These are phyloP conservation scores for Acidomyces sp. DNA, from an alignment of 495 filamentous ascomycete genomes.

Conservation along the genomic window DNA sequence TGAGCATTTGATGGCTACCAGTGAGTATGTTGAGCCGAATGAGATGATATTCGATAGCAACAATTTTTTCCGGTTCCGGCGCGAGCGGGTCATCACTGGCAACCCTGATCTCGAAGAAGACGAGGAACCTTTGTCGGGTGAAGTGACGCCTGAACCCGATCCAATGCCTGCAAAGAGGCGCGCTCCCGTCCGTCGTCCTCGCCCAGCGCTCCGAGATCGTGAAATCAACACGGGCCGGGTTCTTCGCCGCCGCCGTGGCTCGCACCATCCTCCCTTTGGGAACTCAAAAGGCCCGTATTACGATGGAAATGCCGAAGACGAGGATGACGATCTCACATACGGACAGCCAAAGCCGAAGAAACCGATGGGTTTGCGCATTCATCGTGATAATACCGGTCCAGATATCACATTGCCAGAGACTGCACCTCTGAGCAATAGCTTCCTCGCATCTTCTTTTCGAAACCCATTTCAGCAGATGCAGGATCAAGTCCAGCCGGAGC, in stretches of 20 bases:
- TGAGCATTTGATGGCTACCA: slow-evolving; percentile 55
- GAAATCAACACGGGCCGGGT: slow-evolving; percentile 11
- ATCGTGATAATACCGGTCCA: slow-evolving; percentile 18
- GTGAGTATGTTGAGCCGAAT: slow-evolving; percentile 49
- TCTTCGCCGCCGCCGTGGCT: slow-evolving; percentile 1
- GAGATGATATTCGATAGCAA: slow-evolving; percentile 53
- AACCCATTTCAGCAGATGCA: slow-evolving; percentile 7
- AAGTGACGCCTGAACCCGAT: slow-evolving; percentile 10
- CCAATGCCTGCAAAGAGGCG: slow-evolving; percentile 9
- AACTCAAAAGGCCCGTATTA: slow-evolving; percentile 7
- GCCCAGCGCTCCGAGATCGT: slow-evolving; percentile 10
- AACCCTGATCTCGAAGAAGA: slow-evolving; percentile 14
- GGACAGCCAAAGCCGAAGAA: not conserved
- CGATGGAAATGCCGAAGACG: slow-evolving; percentile 3
- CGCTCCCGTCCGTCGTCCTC: slow-evolving; percentile 2
- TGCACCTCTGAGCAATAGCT: slow-evolving; percentile 15
- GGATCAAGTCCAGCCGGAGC: not conserved
- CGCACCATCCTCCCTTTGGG: slow-evolving; percentile 1
- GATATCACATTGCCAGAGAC: slow-evolving; percentile 25
- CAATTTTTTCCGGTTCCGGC: slow-evolving; percentile 43
- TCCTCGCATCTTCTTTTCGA: slow-evolving; percentile 22
- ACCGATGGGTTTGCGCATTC: slow-evolving; percentile 14
- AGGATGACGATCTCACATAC: slow-evolving; percentile 18
- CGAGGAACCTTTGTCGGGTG: slow-evolving; percentile 8
- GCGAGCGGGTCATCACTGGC: slow-evolving; percentile 37